phyloP scores from a whole-genome alignment of 2,329 filamentous ascomycete genomes.

The Calonectria hawksworthii region DNA sequence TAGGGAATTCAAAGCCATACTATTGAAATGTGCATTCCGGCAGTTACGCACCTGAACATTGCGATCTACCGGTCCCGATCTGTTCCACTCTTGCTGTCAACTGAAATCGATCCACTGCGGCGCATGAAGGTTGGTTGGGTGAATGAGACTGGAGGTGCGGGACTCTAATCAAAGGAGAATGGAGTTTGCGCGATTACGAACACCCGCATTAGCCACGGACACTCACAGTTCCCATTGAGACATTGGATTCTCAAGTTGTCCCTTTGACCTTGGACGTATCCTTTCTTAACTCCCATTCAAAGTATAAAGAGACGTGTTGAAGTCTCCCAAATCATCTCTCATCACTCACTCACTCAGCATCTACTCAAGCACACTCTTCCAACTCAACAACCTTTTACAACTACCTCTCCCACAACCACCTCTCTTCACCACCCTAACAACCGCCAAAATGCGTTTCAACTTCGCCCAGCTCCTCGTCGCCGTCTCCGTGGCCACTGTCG shows the following conservation, averaged over 20 bases:
- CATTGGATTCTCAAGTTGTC: neutral
- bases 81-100: neutral
- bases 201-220: neutral
- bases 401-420: too few relatives aligned
- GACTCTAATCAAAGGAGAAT: neutral
- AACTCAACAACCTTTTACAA: neutral
- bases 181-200: neutral
- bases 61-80: neutral
- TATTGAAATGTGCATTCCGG: neutral
- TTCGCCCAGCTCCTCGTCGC: neutral
- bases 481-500: neutral
- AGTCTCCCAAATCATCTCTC: neutral
- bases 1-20: neutral
- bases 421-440: neutral
- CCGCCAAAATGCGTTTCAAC: slow-evolving; percentile 9
- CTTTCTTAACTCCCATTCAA: neutral
- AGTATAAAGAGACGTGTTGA: neutral
- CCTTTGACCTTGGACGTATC: neutral
- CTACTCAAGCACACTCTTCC: neutral
- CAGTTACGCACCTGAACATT: neutral
- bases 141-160: neutral
- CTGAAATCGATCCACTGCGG: neutral
- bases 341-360: neutral
- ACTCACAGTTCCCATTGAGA: neutral
- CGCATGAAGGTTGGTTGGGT: slow-evolving; percentile 9